Evolutionary conservation across 306 rosid species (phyloP).

Genomic region (Trifolium subterraneum): DNA sequence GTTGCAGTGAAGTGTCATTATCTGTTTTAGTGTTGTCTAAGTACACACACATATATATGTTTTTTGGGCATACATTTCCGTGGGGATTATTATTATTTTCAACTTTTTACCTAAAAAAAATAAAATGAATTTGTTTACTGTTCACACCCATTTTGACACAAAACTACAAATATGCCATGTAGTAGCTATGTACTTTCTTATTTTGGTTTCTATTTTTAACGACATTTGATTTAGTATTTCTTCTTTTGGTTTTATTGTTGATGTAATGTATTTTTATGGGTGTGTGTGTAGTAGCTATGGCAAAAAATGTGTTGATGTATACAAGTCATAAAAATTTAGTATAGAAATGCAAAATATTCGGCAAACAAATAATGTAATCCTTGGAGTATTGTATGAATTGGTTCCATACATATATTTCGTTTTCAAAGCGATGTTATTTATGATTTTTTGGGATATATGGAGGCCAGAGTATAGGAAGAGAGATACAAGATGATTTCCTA

Average conservation of each 20-base stretch:
- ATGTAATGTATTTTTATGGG: neutral
- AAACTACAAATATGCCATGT: conserved; percentile 51
- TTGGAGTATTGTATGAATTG: neutral
- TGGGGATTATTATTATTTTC: conserved; percentile 62
- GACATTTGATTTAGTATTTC: neutral
- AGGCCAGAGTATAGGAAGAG: neutral
- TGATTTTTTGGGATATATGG: neutral
- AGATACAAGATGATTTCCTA: neutral
- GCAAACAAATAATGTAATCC: neutral
- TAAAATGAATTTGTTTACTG: neutral
- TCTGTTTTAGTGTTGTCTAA: conserved; percentile 59
- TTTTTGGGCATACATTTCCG: conserved; percentile 72
- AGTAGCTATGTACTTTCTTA: neutral
- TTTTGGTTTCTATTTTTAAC: neutral
- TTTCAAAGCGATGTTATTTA: conserved; percentile 2
- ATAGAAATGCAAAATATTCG: neutral
- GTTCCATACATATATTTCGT: neutral
- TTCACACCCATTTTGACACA: conserved; percentile 44
- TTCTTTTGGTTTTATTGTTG: neutral
- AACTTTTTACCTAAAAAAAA: conserved; percentile 28
- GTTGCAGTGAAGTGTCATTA: conserved; percentile 95
- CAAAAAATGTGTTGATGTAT: neutral
- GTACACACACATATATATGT: conserved; percentile 39
- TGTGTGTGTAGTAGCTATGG: neutral
- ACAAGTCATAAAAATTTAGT: neutral